Conservation (phyloP, 2,329 filamentous ascomycete genomes). For the Phoma sp. region DNA sequence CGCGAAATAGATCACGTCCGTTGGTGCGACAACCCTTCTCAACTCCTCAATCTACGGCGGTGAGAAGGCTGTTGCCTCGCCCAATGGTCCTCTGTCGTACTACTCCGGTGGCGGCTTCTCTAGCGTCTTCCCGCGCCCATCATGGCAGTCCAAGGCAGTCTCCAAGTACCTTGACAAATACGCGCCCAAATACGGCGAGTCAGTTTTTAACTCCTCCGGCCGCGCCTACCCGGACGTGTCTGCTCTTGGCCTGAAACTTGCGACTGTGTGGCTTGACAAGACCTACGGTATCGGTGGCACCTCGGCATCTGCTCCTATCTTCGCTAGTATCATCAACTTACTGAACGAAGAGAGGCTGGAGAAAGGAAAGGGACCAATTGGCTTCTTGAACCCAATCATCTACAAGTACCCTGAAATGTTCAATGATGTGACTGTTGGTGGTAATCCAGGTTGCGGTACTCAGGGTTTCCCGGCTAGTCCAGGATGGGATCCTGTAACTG, state of each 20-base stretch:
- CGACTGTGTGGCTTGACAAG: slow-evolving; percentile 45
- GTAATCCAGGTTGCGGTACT: slow-evolving; percentile 43
- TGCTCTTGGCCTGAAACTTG: slow-evolving; percentile 60
- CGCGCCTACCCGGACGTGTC: slow-evolving; percentile 68
- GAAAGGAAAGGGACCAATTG: slow-evolving; percentile 56
- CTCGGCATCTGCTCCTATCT: slow-evolving; percentile 63
- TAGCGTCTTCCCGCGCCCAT: slow-evolving; percentile 54
- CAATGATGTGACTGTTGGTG: slow-evolving; percentile 52
- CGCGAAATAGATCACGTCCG: slow-evolving; percentile 55
- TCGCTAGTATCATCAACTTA: slow-evolving; percentile 64
- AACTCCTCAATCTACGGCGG: slow-evolving; percentile 52
- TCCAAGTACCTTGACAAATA: slow-evolving; percentile 16
- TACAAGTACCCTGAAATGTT: slow-evolving; percentile 55
- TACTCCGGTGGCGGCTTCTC: slow-evolving; percentile 55
- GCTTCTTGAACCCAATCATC: slow-evolving; percentile 66
- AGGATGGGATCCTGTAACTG: slow-evolving; percentile 42
- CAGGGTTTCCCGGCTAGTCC: slow-evolving; percentile 32
- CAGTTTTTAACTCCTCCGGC: slow-evolving; percentile 46
- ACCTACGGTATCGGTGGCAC: slow-evolving; percentile 54
- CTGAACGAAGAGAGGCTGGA: slow-evolving; percentile 66
- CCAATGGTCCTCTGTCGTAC: slow-evolving; percentile 10
- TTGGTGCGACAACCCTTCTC: slow-evolving; percentile 61
- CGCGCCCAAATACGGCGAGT: slow-evolving; percentile 15
- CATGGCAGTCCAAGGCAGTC: slow-evolving; percentile 51
- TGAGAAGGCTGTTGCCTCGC: slow-evolving; percentile 46